Conservation (phyloP, 805 yeast species). For the Metschnikowia bowlesiae region DNA sequence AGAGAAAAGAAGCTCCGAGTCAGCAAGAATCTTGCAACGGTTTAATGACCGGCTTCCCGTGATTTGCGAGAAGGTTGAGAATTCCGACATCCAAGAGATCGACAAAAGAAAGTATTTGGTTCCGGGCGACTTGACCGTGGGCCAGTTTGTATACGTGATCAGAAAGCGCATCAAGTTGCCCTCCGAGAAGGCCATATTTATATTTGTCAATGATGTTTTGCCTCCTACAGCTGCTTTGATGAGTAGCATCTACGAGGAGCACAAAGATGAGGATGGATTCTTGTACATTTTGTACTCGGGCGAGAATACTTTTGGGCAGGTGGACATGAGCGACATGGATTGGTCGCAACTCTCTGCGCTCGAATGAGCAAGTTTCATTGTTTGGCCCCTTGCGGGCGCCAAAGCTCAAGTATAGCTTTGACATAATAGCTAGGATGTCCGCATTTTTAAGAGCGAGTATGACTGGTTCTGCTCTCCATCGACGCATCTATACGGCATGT, state of each 20-base stretch:
- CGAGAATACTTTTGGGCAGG: slow-evolving; percentile 89
- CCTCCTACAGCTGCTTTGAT: slow-evolving; percentile 98
- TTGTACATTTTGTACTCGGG: slow-evolving; percentile 94
- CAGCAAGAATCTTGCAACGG: slow-evolving; percentile 82
- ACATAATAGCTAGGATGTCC: not conserved
- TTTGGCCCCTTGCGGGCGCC: not conserved
- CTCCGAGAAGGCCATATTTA: slow-evolving; percentile 96
- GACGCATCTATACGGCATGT: not conserved
- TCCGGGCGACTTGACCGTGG: slow-evolving; percentile 93
- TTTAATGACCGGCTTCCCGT: slow-evolving; percentile 93
- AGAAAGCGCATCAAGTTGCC: slow-evolving; percentile 94
- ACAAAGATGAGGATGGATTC: slow-evolving; percentile 97
- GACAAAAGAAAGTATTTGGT: slow-evolving; percentile 97
- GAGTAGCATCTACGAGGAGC: slow-evolving; percentile 93
- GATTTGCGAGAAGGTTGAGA: slow-evolving; percentile 95
- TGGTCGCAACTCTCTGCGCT: slow-evolving; percentile 10
- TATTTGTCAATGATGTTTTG: slow-evolving; percentile 91
- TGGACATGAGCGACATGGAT: slow-evolving; percentile 19
- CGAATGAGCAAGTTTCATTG: not conserved
- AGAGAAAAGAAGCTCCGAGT: slow-evolving; percentile 93
- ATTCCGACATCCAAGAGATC: slow-evolving; percentile 91
- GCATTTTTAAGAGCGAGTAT: not conserved
- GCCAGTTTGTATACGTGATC: slow-evolving; percentile 96
- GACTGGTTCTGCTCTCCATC: slow-evolving; percentile 2
- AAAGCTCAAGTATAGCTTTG: not conserved